Evolutionary conservation across 202 grass and related monocot species (phyloP), one percentile per base, ranked within the genome.

Genomic region (Setaria italica): DNA sequence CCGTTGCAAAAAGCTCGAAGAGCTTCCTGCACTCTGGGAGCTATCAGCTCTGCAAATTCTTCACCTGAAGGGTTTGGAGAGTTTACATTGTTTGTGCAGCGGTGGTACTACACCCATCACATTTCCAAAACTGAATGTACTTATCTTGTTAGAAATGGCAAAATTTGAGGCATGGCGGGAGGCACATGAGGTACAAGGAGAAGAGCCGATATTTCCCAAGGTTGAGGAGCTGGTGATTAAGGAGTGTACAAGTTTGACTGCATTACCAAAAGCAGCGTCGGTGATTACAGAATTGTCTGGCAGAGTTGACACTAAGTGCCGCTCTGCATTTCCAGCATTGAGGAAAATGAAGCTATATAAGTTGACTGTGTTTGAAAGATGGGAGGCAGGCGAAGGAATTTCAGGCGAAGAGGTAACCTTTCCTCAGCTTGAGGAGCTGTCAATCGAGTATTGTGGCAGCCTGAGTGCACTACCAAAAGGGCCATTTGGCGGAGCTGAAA

Each of bases 21-120:
- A 76, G 2, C 74, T 76, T 76, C 74, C 74, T 59, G 53, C 74
- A 42, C 35, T 77, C 35, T 77, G 74, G 74, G 17, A 8, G 6
- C 9, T 77, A 16, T 20, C 54, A 25, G 53, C 37, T 77, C 54
- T 77, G 14, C 5, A 14, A 42, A 5, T 25, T 77, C 54, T 77
- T 15, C 0, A 0, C 0, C 13, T 77, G 11, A 0, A 0, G 1
- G 0, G 1, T 43, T 4, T 60, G n/a, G 0, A 46, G 3, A 43
- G 13, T 25, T 2, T 78, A 11, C 57, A 30, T 9, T 78, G 37
- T n/a, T 29, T 78, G 5, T 77, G 54, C 41, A 6, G 9, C 0
- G 13, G n/a, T 32, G 75, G 5, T 11, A 11, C 17, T 14, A 11
- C 34, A 45, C 3, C 57, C 0, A 4, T 62, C 20, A 77, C n/a